A percentile compares a stretch with the other conserved stretches of the same genome.
Evolutionary conservation across 768 basidiomycete genomes (phyloP).

Genomic region (Russula earlei): DNA sequence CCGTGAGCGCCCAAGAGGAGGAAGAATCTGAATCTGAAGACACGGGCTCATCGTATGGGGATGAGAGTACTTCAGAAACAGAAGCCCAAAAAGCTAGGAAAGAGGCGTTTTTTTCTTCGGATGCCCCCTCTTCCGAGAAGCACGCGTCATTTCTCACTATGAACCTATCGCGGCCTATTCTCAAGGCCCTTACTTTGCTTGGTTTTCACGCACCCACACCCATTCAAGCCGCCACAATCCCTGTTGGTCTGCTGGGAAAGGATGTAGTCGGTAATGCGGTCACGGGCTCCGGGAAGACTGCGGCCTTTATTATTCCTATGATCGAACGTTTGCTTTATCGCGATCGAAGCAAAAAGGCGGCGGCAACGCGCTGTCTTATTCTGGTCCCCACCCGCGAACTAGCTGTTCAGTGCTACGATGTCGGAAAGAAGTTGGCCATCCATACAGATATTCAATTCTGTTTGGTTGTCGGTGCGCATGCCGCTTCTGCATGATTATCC

Average conservation of each 20-base stretch:
- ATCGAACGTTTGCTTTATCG: conserved; percentile 88
- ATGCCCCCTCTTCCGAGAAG: conserved; percentile 35
- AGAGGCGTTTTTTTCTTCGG: conserved; percentile 76
- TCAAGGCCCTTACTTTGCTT: conserved; percentile 81
- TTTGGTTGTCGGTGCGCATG: conserved; percentile 69
- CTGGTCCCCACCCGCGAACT: conserved; percentile 93
- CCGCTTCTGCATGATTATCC: background rate
- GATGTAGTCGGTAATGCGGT: conserved; percentile 94
- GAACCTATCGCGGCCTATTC: conserved; percentile 91
- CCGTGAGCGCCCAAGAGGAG: conserved; percentile 24
- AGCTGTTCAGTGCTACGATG: conserved; percentile 92
- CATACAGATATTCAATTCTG: conserved; percentile 89
- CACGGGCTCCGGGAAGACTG: conserved; percentile 97
- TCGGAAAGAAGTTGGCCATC: conserved; percentile 72
- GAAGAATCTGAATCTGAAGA: conserved; percentile 26
- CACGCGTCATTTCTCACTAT: conserved; percentile 81
- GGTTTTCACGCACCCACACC: conserved; percentile 84
- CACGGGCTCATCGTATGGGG: conserved; percentile 48
- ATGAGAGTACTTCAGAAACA: conserved; percentile 53
- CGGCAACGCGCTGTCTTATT: conserved; percentile 82
- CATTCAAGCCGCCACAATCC: conserved; percentile 90
- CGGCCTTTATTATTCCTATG: conserved; percentile 92
- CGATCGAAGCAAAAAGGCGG: conserved; percentile 79
- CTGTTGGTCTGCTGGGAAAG: conserved; percentile 87
- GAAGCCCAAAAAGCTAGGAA: conserved; percentile 60